Base-by-base conservation (phyloP, 495 filamentous ascomycete species). In the Baudoinia panamericana region DNA sequence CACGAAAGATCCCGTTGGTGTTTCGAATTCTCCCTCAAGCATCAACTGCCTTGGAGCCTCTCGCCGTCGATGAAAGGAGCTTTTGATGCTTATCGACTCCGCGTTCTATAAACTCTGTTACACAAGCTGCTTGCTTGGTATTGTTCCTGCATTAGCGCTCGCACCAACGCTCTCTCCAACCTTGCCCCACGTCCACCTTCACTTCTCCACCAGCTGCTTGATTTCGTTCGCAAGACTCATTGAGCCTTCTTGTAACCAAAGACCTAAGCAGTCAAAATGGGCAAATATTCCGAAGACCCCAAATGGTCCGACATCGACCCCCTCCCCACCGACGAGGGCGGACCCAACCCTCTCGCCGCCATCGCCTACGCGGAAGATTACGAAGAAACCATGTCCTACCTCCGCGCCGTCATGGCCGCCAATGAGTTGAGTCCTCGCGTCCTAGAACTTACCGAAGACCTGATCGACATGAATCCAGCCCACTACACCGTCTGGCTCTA, bases 401-500 rank as follows among this genome's bases (percentile, higher is more conserved):
- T 97, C 33, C 80, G 90, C 19, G 86, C 90, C 23, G 73, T 94
- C 41, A 97, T 96, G 90, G 78, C 81, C 4, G 64, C 64, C 13
- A 82, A 93, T 57, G 90, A 97, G 59, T 70, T 81, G 64, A 80
- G 78, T 12, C 70, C 78, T 25, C 71, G 90, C 29, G 83, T 76
- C 22, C 63, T 97, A 18, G 65, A 66, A n/a, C 73, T 97, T 32
- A 96, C 90, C 2, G 76, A 83, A 48, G 73, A 87, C 55, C 76
- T 96, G 42, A 96, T 96, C 55, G 60, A 64, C 13, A 73, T 94
- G 72, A 97, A 97, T 60, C 84, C 90, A 5, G 84, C 88, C 8
- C 92, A 96, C 59, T 97, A 97, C 63, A 97, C 92, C 5, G 84
- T 96, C 40, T 97, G 90, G 90, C 76, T 97, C 27, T 97, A 93